A percentile compares a stretch with the other conserved stretches of the same genome.
Conservation (phyloP, 108 stramenopile genomes). For the Nitzschia inconspicua region DNA sequence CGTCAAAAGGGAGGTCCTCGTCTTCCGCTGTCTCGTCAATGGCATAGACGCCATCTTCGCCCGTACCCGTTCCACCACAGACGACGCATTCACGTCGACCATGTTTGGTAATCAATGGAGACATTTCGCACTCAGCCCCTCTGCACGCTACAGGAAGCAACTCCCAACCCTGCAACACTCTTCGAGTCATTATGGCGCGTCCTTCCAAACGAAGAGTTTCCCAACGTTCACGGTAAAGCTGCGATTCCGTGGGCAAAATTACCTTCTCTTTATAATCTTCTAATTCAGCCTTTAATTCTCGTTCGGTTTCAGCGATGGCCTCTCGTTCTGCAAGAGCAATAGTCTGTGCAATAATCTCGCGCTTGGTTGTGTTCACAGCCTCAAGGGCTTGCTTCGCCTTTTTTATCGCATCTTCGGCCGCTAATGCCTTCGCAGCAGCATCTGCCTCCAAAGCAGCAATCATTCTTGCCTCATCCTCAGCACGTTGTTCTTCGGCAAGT, state of each 20-base stretch:
- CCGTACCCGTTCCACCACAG: conserved; percentile 50
- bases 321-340: conserved; percentile 33
- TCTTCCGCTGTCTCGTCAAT: conserved; percentile 3
- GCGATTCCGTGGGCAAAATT: conserved; percentile 15
- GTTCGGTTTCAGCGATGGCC: conserved; percentile 36
- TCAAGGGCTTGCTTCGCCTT: conserved; percentile 31
- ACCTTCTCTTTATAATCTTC: conserved; percentile 31
- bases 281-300: conserved; percentile 7
- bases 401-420: conserved; percentile 33
- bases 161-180: conserved; percentile 39
- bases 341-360: conserved; percentile 25
- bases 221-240: conserved; percentile 30
- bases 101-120: conserved; percentile 32
- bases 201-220: conserved; percentile 44
- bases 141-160: conserved; percentile 29
- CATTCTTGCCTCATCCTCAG: conserved; percentile 18
- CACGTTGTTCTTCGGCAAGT: conserved; percentile 23
- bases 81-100: conserved; percentile 45
- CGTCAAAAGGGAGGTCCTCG: conserved; percentile 5
- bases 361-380: conserved; percentile 10
- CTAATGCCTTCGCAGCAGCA: conserved; percentile 26
- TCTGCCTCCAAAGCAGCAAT: conserved; percentile 34
- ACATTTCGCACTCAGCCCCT: conserved; percentile 34
- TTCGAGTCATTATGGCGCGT: conserved; percentile 34
- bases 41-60: conserved; percentile 43